These are phyloP conservation scores for Citrullus amarus DNA, from an alignment of 306 rosid genomes.

Conservation along the genomic window DNA sequence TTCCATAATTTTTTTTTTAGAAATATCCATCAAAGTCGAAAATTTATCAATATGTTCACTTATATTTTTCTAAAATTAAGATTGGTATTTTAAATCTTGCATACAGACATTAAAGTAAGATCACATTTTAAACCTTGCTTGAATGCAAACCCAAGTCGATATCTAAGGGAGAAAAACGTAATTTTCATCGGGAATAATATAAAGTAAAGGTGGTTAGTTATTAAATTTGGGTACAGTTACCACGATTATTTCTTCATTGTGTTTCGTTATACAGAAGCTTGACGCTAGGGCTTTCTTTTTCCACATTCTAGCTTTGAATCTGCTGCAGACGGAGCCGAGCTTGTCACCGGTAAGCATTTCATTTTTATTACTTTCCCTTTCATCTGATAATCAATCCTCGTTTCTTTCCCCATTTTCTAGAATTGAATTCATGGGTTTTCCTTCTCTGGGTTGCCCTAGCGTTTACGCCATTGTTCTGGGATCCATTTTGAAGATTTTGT, in stretches of 20 bases:
- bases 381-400: not conserved
- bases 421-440: not conserved
- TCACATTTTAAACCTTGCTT: too few species aligned
- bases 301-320: not conserved
- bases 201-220: too few species aligned
- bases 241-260: not conserved
- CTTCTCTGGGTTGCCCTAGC: not conserved
- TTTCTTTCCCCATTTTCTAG: not conserved
- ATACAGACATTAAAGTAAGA: too few species aligned
- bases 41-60: too few species aligned
- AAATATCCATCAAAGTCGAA: too few species aligned
- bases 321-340: not conserved
- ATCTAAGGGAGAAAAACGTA: too few species aligned
- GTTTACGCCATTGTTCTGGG: not conserved
- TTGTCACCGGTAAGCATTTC: not conserved
- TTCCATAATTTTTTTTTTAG: too few species aligned
- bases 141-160: too few species aligned
- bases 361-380: not conserved
- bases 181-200: too few species aligned
- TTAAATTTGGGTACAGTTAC: not conserved
- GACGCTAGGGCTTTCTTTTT: not conserved
- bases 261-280: not conserved
- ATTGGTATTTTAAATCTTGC: too few species aligned
- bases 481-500: not conserved
- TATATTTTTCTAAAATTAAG: too few species aligned